Evolutionary conservation across 768 basidiomycete species (phyloP).

Genomic region (Leucosporidium scottii): DNA sequence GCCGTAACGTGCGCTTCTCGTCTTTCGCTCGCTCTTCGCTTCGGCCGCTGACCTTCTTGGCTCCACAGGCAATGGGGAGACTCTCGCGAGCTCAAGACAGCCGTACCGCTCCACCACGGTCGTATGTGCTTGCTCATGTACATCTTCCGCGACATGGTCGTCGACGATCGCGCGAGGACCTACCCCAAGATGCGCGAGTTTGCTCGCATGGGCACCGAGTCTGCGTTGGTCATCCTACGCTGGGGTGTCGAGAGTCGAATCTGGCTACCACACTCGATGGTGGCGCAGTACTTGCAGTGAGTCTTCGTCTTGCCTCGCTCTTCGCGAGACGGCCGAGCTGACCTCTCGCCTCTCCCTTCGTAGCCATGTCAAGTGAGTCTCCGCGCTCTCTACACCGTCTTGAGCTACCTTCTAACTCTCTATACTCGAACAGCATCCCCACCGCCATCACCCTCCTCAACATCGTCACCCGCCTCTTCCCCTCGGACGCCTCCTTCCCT

Average conservation of each 20-base stretch:
- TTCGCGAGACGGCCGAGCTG: background rate
- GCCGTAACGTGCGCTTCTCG: constrained; percentile 3
- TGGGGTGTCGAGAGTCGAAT: constrained; percentile 30
- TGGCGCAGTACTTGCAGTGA: background rate
- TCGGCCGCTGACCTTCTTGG: background rate
- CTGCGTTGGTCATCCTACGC: constrained; percentile 20
- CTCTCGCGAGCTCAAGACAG: constrained; percentile 7
- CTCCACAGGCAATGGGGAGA: background rate
- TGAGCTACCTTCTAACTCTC: no score
- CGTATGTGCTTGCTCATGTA: constrained; percentile 16
- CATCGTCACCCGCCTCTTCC: constrained; percentile 16
- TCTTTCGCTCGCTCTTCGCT: background rate
- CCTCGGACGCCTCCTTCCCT: constrained; percentile 6
- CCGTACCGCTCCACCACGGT: constrained; percentile 24
- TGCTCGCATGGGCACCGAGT: constrained; percentile 15
- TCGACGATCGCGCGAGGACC: background rate
- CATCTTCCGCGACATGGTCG: constrained; percentile 20
- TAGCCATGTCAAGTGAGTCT: background rate
- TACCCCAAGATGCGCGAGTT: constrained; percentile 16
- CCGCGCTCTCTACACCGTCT: no score
- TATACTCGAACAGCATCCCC: constrained; percentile 19
- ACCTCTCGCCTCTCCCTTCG: background rate
- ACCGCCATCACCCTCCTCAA: constrained; percentile 10
- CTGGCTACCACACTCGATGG: constrained; percentile 24
- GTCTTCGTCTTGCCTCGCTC: background rate